phyloP scores from a whole-genome alignment of 2,329 filamentous ascomycete genomes.

The Ascochyta lentis region DNA sequence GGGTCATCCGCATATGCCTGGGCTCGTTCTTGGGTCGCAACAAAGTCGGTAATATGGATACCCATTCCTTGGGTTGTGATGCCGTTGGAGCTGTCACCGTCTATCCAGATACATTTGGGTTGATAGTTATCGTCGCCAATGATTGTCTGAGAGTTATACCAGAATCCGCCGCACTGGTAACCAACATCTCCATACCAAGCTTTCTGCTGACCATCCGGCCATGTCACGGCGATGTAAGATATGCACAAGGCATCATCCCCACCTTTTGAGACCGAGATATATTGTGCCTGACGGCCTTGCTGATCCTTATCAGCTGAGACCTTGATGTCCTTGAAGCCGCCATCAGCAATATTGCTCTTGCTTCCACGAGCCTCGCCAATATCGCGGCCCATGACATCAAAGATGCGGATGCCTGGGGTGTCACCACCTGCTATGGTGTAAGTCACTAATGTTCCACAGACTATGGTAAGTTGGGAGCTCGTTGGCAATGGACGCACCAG shows the following conservation, averaged over 20 bases:
- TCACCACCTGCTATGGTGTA: neutral
- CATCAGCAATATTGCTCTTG: conserved; percentile 11
- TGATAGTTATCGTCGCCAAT: conserved; percentile 13
- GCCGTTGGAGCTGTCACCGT: conserved; percentile 17
- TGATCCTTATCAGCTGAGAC: neutral
- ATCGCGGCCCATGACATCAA: conserved; percentile 11
- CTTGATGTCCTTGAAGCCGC: conserved; percentile 9
- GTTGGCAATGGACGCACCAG: neutral
- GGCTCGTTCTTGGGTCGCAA: conserved; percentile 14
- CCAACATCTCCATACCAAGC: conserved; percentile 24
- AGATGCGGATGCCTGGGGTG: conserved; percentile 9
- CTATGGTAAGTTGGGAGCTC: too few relatives aligned
- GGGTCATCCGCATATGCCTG: conserved; percentile 8
- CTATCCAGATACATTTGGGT: conserved; percentile 23
- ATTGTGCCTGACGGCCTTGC: conserved; percentile 13
- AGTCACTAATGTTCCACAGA: neutral
- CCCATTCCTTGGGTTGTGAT: conserved; percentile 19
- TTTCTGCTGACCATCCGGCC: conserved; percentile 18
- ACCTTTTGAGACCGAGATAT: conserved; percentile 17
- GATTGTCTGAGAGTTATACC: conserved; percentile 22
- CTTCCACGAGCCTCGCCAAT: conserved; percentile 7
- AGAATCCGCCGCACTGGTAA: conserved; percentile 13
- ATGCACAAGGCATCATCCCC: conserved; percentile 23
- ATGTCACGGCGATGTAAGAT: conserved; percentile 20
- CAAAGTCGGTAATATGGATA: conserved; percentile 25